A percentile compares a stretch with the other conserved stretches of the same genome.
Evolutionary conservation across 306 rosid genomes (phyloP).

Genomic region (Ammopiptanthus mongolicus): DNA sequence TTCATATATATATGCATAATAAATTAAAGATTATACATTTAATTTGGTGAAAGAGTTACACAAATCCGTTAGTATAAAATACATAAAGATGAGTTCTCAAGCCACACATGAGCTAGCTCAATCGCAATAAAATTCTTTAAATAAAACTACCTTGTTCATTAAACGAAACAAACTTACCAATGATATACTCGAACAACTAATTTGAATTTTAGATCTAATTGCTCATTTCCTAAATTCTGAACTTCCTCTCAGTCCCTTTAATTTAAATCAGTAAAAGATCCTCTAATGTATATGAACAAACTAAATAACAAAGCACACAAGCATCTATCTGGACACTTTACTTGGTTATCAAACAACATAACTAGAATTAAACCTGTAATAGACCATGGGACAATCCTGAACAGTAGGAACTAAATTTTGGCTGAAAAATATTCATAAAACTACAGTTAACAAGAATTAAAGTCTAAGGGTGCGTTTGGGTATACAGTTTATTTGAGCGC

Average conservation of each 20-base stretch:
- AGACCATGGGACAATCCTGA: neutral
- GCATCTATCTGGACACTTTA: neutral
- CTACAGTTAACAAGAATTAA: neutral
- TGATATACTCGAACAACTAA: neutral
- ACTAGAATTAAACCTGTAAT: neutral
- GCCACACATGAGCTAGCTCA: neutral
- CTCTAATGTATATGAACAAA: neutral
- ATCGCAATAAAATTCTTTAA: neutral
- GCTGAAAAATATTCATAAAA: neutral
- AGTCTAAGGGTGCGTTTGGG: too few relatives aligned
- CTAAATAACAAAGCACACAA: neutral
- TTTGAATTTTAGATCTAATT: neutral
- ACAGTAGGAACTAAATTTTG: neutral
- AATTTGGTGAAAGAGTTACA: neutral
- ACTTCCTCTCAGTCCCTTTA: neutral
- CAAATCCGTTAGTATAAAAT: too few relatives aligned
- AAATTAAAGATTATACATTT: too few relatives aligned
- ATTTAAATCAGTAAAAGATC: neutral
- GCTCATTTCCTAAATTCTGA: neutral
- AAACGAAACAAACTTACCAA: neutral
- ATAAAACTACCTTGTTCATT: neutral
- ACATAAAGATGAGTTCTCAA: neutral
- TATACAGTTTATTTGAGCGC: too few relatives aligned
- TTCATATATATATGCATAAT: neutral
- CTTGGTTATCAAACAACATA: neutral